Conservation (phyloP, 805 yeast species). For the Saccharomyces kudriavzevii region DNA sequence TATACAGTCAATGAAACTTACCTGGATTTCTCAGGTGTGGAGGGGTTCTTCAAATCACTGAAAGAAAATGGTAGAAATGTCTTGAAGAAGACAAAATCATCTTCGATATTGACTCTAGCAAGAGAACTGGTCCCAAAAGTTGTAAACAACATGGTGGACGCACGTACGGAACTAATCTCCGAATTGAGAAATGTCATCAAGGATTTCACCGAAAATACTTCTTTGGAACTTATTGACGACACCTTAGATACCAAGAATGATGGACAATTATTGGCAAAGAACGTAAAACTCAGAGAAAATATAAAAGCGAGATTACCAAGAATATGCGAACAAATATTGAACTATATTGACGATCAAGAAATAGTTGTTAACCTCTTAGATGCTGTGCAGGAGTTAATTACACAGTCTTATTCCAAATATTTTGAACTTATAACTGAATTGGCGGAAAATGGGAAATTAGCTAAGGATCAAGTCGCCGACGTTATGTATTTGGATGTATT, state of each 20-base stretch:
- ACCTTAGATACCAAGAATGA: constrained; percentile 28
- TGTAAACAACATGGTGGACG: constrained; percentile 76
- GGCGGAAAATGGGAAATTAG: constrained; percentile 15
- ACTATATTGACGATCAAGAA: constrained; percentile 49
- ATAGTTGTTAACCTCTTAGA: constrained; percentile 48
- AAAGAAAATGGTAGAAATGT: constrained; percentile 14
- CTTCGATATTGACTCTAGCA: constrained; percentile 41
- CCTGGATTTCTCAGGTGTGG: constrained; percentile 74
- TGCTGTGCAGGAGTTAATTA: constrained; percentile 55
- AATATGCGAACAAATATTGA: constrained; percentile 41
- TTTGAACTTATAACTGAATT: constrained; percentile 31
- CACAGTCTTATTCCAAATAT: constrained; percentile 49
- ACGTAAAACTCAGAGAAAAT: constrained; percentile 39
- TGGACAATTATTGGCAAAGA: constrained; percentile 18
- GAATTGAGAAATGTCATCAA: constrained; percentile 67
- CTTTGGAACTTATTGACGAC: constrained; percentile 42
- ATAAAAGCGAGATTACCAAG: constrained; percentile 50
- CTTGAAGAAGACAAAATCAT: constrained; percentile 6
- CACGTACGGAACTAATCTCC: constrained; percentile 59
- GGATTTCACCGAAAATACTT: constrained; percentile 54
- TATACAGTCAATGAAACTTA: constrained; percentile 61
- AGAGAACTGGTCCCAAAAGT: constrained; percentile 70
- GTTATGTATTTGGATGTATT: constrained; percentile 61
- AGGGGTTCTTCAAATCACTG: constrained; percentile 39
- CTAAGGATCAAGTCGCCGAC: constrained; percentile 34